Percentiles rank a stretch among this genome's conserved stretches.
These are phyloP conservation scores for Luvunga scandens DNA, from an alignment of 345 rosid genomes.

Conservation along the genomic window DNA sequence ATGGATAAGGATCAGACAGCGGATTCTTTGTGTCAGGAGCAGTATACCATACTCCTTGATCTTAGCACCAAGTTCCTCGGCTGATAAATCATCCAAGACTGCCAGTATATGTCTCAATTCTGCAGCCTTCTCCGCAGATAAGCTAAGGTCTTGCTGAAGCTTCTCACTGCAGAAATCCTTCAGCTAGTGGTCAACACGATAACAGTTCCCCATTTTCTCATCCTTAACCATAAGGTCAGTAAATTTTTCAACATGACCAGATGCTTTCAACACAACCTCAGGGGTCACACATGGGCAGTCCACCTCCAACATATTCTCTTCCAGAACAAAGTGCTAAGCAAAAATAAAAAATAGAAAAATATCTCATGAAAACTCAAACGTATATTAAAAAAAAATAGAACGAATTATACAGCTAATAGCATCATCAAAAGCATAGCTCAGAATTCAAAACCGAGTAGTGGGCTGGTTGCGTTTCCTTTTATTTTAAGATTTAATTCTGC, in stretches of 20 bases:
- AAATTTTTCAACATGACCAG: slow-evolving; percentile 96
- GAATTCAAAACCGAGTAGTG: no score
- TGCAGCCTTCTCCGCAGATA: slow-evolving; percentile 69
- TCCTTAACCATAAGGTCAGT: slow-evolving; percentile 98
- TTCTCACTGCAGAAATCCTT: slow-evolving; percentile 87
- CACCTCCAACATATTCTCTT: slow-evolving; percentile 94
- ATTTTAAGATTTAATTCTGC: no score
- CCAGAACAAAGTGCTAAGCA: slow-evolving; percentile 85
- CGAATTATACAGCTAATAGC: no score
- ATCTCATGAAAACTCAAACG: no score
- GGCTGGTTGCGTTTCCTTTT: no score
- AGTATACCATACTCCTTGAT: slow-evolving; percentile 74
- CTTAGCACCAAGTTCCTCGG: slow-evolving; percentile 76
- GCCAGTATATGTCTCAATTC: slow-evolving; percentile 79
- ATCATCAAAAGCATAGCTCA: no score
- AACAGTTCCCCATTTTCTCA: slow-evolving; percentile 74
- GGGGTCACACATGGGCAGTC: slow-evolving; percentile 96
- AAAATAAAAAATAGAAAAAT: background rate
- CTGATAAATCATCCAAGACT: slow-evolving; percentile 69
- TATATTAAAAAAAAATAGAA: no score
- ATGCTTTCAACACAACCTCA: slow-evolving; percentile 87
- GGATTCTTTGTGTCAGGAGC: slow-evolving; percentile 84
- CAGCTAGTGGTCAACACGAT: slow-evolving; percentile 86
- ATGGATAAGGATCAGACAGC: slow-evolving; percentile 87
- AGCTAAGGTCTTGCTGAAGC: slow-evolving; percentile 73